Base-by-base conservation (phyloP, 495 filamentous ascomycete species). In the Extremus antarcticus region DNA sequence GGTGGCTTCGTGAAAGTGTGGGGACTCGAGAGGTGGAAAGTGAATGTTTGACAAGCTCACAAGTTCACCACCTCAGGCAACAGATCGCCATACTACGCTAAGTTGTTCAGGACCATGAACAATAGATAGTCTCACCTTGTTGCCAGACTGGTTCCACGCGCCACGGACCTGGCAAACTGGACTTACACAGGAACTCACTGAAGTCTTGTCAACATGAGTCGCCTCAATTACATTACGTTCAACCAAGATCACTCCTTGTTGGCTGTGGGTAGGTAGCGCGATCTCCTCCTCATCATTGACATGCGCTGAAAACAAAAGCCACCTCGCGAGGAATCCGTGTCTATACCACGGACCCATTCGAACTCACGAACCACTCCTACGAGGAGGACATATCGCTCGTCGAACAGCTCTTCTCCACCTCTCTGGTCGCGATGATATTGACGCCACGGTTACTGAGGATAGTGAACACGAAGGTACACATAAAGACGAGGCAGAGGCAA, bases 331-430 rank as follows among this genome's bases (percentile, higher is more conserved):
- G 92, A 58, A 96, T 95, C 69, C 86, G 90, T 51, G 87, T 95
- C 55, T 98, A 95, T 70, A 90, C 88, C 59, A 95, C 90, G 39
- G 94, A 97, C 55, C 91, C 90, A 1, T 97, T 96, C 67, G 80
- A 81, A 60, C 94, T 94, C 70, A 85, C 88, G 68, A 95, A 88
- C 71, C 89, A 90, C 65, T 90, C 87, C 61, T 86, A 88, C 57
- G 88, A 96, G 56, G 89, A 88, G 17, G 91, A 96, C 66, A 88
- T 96, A 45, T 84, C 89, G 38, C 85, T 95, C 52, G 81, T 98
- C 66, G 94, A 97, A 75, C 96, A 95, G 91, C 83, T 98, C 55
- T 98, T 98, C 67, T 96, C 92, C 41, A 98, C 92, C 43, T 98
- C 92, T n/a, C 78, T 98, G 43, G 90, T 98, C 17, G 92, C 92